phyloP scores from a whole-genome alignment of 805 yeast genomes.

The Saturnispora halmiae region DNA sequence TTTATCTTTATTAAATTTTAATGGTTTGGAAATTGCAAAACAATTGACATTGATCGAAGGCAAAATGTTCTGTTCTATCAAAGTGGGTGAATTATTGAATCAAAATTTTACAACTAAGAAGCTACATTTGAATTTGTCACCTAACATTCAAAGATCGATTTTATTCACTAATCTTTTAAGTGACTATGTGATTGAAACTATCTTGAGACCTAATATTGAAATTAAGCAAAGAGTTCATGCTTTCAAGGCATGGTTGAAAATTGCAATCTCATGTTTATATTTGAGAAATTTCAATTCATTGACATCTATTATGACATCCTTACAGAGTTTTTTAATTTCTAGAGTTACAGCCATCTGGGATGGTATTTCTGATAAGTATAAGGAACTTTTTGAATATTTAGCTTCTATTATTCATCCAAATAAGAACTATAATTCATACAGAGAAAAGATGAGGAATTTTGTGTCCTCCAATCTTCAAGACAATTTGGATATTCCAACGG shows the following conservation, averaged over 20 bases:
- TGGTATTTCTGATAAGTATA: conserved; percentile 48
- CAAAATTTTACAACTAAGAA: conserved; percentile 55
- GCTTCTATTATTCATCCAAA: conserved; percentile 65
- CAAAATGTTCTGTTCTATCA: conserved; percentile 51
- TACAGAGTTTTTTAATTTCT: conserved; percentile 64
- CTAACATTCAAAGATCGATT: conserved; percentile 52
- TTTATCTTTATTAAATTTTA: conserved; percentile 46
- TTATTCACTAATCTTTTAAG: conserved; percentile 64
- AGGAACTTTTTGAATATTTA: conserved; percentile 52
- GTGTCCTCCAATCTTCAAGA: conserved; percentile 37
- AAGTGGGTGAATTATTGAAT: conserved; percentile 57
- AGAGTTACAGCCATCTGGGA: conserved; percentile 55
- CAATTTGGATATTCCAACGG: conserved; percentile 47
- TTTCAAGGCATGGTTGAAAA: conserved; percentile 62
- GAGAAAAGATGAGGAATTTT: conserved; percentile 52
- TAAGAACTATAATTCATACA: conserved; percentile 60
- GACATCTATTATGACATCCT: conserved; percentile 68
- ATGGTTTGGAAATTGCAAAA: conserved; percentile 67
- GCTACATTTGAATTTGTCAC: conserved; percentile 48
- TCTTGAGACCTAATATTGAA: conserved; percentile 44
- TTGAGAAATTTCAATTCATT: conserved; percentile 69
- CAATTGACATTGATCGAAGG: conserved; percentile 70
- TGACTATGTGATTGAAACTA: conserved; percentile 62
- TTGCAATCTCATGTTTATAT: conserved; percentile 63
- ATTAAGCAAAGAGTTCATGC: conserved; percentile 44